Conservation (phyloP, 2,329 filamentous ascomycete species). For the Pseudogymnoascus verrucosus region DNA sequence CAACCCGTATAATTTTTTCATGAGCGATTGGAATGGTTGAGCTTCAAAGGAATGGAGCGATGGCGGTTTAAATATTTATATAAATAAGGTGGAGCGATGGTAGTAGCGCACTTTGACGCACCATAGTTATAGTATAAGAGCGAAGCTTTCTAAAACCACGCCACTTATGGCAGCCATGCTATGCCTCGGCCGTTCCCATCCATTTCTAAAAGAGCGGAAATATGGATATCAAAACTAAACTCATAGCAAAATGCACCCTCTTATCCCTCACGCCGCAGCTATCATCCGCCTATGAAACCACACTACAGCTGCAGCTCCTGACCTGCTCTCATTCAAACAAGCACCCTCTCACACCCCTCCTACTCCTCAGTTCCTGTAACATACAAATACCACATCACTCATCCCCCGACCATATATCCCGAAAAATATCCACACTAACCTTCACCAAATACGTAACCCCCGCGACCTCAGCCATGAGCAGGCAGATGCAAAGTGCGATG, state of each 20-base stretch:
- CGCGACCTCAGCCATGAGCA: neutral
- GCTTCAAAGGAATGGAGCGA: neutral
- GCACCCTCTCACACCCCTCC: neutral
- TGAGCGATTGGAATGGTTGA: neutral
- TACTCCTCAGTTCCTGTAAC: neutral
- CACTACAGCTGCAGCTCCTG: too few relatives aligned
- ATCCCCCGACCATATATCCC: neutral
- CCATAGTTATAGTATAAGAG: neutral
- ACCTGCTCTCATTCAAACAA: neutral
- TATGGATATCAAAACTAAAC: too few relatives aligned
- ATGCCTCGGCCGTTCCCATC: neutral
- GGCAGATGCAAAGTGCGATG: neutral
- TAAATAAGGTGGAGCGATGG: neutral
- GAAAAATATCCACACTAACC: neutral
- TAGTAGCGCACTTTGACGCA: neutral
- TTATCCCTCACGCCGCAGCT: too few relatives aligned
- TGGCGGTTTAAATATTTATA: neutral
- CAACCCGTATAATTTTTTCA: neutral
- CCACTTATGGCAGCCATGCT: neutral
- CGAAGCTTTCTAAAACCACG: neutral
- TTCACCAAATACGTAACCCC: neutral
- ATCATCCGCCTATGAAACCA: too few relatives aligned
- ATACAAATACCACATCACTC: neutral
- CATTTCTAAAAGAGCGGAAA: too few relatives aligned
- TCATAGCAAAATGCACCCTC: too few relatives aligned